A percentile compares a stretch with the other conserved stretches of the same genome.
phyloP scores from a whole-genome alignment of 306 rosid genomes.

The Quercus ilex region DNA sequence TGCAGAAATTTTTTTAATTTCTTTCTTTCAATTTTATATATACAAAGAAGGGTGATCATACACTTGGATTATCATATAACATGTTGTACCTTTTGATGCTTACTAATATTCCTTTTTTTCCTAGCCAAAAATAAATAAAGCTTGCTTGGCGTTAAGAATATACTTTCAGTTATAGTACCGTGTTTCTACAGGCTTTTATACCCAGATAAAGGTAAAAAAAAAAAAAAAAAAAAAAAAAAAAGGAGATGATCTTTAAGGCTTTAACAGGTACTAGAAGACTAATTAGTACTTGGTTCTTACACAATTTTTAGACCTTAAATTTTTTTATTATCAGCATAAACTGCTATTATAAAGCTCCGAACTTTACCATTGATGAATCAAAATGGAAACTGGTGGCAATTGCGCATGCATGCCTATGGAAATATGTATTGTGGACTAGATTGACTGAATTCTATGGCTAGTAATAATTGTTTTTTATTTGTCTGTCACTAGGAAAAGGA shows the following conservation, averaged over 20 bases:
- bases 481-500: not conserved
- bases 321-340: no score
- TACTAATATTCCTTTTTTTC: no score
- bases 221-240: no score
- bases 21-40: no score
- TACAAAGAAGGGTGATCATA: no score
- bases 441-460: not conserved
- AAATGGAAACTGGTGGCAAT: not conserved
- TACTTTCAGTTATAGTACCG: not conserved
- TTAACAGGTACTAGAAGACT: not conserved
- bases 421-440: accelerated
- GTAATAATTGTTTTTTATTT: not conserved
- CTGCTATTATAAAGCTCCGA: not conserved
- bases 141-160: not conserved
- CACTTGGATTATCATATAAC: no score
- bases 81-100: no score
- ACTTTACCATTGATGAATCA: not conserved
- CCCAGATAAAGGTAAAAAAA: not conserved
- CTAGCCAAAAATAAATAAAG: no score
- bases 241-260: not conserved
- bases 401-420: not conserved
- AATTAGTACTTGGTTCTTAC: not conserved
- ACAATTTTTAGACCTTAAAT: no score
- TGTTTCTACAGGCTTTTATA: not conserved
- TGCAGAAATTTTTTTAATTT: no score